Percentiles rank a stretch among this genome's conserved stretches.
phyloP scores from a whole-genome alignment of 2,329 filamentous ascomycete species.

The Monosporascus ibericus region DNA sequence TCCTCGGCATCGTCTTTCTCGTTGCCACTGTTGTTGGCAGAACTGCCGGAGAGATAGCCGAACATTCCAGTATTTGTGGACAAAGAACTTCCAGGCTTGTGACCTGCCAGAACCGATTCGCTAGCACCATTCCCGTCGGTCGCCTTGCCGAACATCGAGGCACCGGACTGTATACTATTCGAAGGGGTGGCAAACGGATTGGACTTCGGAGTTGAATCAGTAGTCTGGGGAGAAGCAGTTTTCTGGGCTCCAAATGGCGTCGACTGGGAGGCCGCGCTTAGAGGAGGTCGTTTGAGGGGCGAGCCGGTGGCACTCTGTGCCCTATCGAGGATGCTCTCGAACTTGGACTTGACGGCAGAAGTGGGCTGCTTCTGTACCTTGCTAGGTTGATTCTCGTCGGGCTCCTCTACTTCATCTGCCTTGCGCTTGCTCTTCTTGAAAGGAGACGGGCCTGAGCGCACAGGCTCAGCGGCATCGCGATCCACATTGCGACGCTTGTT shows the following conservation, averaged over 20 bases:
- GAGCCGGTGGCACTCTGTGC: conserved; percentile 26
- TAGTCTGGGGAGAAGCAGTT: conserved; percentile 14
- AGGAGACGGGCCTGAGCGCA: conserved; percentile 26
- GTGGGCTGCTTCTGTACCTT: conserved; percentile 47
- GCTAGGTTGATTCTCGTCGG: conserved; percentile 39
- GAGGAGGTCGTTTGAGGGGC: conserved; percentile 16
- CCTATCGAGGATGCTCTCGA: conserved; percentile 53
- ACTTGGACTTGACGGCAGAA: conserved; percentile 49
- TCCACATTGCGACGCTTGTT: conserved; percentile 44
- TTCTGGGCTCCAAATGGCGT: conserved; percentile 14
- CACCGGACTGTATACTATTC: conserved; percentile 34
- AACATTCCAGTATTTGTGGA: conserved; percentile 40
- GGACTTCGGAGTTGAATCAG: conserved; percentile 23
- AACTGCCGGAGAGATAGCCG: conserved; percentile 53
- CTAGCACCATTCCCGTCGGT: conserved; percentile 7
- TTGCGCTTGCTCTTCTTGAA: conserved; percentile 48
- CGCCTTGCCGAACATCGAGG: conserved; percentile 29
- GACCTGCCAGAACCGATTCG: conserved; percentile 18
- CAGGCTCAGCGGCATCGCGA: conserved; percentile 31
- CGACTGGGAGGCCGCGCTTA: conserved; percentile 6
- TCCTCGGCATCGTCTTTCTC: conserved; percentile 39
- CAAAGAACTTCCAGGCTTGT: conserved; percentile 19
- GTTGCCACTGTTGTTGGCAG: conserved; percentile 47
- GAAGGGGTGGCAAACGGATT: conserved; percentile 28
- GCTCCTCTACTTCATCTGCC: conserved; percentile 37